Evolutionary conservation across 345 rosid species (phyloP).

Genomic region (Melaleuca quinquenervia): DNA sequence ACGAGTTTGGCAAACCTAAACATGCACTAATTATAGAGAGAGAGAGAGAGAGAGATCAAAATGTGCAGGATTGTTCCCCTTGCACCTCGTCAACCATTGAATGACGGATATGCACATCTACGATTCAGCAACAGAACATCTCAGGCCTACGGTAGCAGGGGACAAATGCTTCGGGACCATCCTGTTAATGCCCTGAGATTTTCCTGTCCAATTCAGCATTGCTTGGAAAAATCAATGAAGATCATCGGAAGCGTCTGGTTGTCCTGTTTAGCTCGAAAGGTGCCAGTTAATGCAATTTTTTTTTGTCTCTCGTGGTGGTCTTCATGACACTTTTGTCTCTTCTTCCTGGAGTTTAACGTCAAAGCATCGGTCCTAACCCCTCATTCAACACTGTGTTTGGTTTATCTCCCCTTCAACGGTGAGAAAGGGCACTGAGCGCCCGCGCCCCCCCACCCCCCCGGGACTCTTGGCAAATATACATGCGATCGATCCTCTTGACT

Average conservation of each 20-base stretch:
- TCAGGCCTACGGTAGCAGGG: not conserved
- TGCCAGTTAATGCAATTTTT: not conserved
- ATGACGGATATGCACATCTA: too few species aligned
- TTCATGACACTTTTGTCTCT: not conserved
- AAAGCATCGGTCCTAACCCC: not conserved
- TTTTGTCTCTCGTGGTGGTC: not conserved
- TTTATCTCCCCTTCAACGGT: not conserved
- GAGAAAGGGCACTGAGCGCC: not conserved
- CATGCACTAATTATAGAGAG: not conserved
- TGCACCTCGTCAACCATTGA: not conserved
- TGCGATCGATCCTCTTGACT: not conserved
- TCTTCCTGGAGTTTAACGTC: not conserved
- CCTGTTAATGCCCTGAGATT: not conserved
- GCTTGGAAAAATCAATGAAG: too few species aligned
- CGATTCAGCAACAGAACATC: not conserved
- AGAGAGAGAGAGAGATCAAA: too few species aligned
- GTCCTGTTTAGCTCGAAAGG: not conserved
- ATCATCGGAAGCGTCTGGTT: too few species aligned
- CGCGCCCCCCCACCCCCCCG: not conserved
- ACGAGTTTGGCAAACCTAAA: constrained; percentile 1
- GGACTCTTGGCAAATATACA: not conserved
- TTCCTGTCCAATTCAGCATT: not conserved
- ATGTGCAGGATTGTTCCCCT: too few species aligned
- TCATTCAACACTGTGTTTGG: not conserved
- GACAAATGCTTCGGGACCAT: not conserved